Evolutionary conservation across 2,329 filamentous ascomycete species (phyloP), one percentile per base, ranked within the genome.

Genomic region (Aspergillus sp.): DNA sequence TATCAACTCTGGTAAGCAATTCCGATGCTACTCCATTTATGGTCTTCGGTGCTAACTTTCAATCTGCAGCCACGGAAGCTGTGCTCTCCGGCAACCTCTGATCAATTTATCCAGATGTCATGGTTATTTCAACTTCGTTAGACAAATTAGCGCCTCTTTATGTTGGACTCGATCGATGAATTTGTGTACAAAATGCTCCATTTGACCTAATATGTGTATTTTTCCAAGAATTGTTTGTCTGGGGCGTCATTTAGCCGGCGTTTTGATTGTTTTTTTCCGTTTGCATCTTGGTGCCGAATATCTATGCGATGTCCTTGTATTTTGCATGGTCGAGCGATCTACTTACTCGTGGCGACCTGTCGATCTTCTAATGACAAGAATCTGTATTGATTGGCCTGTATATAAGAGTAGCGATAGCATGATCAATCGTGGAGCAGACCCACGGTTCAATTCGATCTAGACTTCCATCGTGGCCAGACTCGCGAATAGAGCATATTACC

Each of bases 1-100:
- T 76, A 98, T 99, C 73, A 93, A 92, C 75, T 92, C 88, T 79
- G 90, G 90, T 93, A 87, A 78, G 89, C 19, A 27, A 24, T 24
- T 15, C 45, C 6, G 6, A 12, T 43, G n/a, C 17, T 55, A 67
- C 8, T 58, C 8, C 8, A 21, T 33, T 52, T 40, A 44, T 40
- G 27, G 27, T 7, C 37, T n/a, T 52, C 23, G 15, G 23, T 52
- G 11, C 41, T 53, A 56, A 56, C 37, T 17, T 19, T 6, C 17
- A 33, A 37, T n/a, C 21, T 51, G 17, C 44, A 52, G 49, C 49
- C 11, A 52, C 49, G 8, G 49, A 52, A 35, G 49, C 49, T 39
- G 37, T 52, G 8, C 24, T 52, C 4, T 33, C 49, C 15, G 49
- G 49, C 39, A 52, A 52, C 15, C 39, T 52, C 11, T 52, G 49